Base-by-base conservation (phyloP, 768 basidiomycete genomes). In the Cyathus striatus region DNA sequence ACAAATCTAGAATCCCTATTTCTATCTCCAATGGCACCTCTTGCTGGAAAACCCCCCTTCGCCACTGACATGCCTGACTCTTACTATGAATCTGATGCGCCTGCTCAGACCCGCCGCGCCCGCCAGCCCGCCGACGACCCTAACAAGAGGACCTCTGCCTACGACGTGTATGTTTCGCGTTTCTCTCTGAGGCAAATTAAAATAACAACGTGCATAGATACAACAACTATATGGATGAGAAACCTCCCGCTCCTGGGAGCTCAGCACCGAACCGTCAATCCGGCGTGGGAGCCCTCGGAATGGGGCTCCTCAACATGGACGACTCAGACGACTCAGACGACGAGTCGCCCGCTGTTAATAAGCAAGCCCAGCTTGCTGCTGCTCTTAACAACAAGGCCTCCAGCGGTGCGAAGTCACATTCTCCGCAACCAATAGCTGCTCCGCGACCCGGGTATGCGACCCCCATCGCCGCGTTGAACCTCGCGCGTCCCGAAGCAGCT, bases 391-490 rank as follows among this genome's bases (percentile, higher is more conserved):
- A 45, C 42, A 46, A 23, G 47, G 25, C 36, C 38, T 38, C 38
- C 45, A 34, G 6, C 43, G 38, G 36, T 42, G 18, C 38, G 41
- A 36, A 35, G 42, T 40, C 37, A 52, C 54, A 22, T 56, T 61
- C 27, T 48, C 57, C 41, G 58, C 64, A 61, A 39, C 68, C 73
- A 6, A 77, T 88, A 48, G 83, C 78, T 3, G 79, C 84, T 2
- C 86, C 86, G 20, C 73, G 73, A 26, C 86, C 86, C 3, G 86
- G 86, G 5, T 89, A 89, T 51, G 76, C 83, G 23, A 78, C 83
- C 2, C 81, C 82, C 24, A 75, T 87, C 22, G 68, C 82, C 12
- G 82, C 77, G 2, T 74, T 86, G 24, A 81, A 78, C 49, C 63
- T 85, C 23, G 62, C 76, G 4, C 73, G 67, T 33, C 77, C 76